phyloP scores from a whole-genome alignment of 1,139 yeast species.

The Blastobotrys apis region DNA sequence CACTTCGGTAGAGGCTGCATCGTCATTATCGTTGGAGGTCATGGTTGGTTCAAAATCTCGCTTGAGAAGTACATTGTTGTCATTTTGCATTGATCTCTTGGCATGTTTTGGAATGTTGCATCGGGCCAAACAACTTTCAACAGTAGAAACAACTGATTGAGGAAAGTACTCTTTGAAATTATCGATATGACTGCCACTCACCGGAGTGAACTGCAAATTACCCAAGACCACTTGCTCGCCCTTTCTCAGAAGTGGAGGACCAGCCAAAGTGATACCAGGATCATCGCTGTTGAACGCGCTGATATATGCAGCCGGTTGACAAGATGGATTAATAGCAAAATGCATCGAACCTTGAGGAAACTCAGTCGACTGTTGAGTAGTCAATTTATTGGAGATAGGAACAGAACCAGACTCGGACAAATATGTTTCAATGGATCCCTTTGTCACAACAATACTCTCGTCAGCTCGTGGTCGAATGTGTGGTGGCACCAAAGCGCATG shows the following conservation, averaged over 20 bases:
- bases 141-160: conserved; percentile 12
- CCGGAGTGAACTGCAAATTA: conserved; percentile 18
- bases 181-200: conserved; percentile 15
- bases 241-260: conserved; percentile 18
- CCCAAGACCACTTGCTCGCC: conserved; percentile 17
- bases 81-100: too few species aligned
- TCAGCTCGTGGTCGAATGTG: conserved; percentile 25
- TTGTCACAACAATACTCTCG: conserved; percentile 23
- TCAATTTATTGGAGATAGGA: conserved; percentile 18
- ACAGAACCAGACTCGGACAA: conserved; percentile 21
- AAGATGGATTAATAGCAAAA: conserved; percentile 24
- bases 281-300: conserved; percentile 23
- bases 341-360: conserved; percentile 25
- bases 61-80: too few species aligned
- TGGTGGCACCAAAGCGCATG: conserved; percentile 27
- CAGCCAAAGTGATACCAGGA: conserved; percentile 23
- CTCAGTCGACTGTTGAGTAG: conserved; percentile 18
- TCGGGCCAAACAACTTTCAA: conserved; percentile 16
- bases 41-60: too few species aligned
- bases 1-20: too few species aligned
- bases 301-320: conserved; percentile 19
- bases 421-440: conserved; percentile 23
- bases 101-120: conserved; percentile 9
- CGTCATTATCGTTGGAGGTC: too few species aligned
- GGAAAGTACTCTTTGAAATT: conserved; percentile 17